Evolutionary conservation across 345 rosid species (phyloP).

Genomic region (Bretschneidera sinensis): DNA sequence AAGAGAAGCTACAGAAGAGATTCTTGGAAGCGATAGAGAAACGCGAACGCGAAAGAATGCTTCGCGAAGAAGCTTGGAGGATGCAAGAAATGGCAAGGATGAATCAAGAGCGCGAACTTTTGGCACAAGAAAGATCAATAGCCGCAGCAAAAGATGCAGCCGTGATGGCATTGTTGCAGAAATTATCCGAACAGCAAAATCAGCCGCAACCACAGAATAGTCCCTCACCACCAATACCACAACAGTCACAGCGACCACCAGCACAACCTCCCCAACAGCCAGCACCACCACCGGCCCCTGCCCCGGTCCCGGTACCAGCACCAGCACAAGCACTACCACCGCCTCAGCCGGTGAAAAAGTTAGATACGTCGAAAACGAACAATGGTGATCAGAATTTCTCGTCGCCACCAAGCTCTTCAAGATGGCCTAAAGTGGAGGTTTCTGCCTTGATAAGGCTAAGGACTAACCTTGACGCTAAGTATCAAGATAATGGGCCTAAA

Average conservation of each 20-base stretch:
- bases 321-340: constrained; percentile 6
- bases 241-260: constrained; percentile 6
- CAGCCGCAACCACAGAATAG: constrained; percentile 6
- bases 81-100: constrained; percentile 63
- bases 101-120: constrained; percentile 55
- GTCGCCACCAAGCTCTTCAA: constrained; percentile 35
- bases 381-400: constrained; percentile 26
- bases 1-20: constrained; percentile 69
- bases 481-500: constrained; percentile 57
- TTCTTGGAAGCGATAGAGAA: constrained; percentile 74
- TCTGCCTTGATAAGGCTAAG: constrained; percentile 44
- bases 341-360: not conserved
- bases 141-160: constrained; percentile 75
- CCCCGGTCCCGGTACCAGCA: constrained; percentile 11
- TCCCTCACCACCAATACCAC: constrained; percentile 3
- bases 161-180: constrained; percentile 67
- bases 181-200: constrained; percentile 45
- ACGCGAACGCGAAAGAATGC: constrained; percentile 58
- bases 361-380: constrained; percentile 21
- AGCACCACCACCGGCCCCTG: constrained; percentile 5
- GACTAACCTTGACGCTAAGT: constrained; percentile 36
- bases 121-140: constrained; percentile 66
- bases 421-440: constrained; percentile 54
- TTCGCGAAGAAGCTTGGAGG: constrained; percentile 81
- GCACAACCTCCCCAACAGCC: constrained; percentile 19